Evolutionary conservation across 2,329 filamentous ascomycete species (phyloP).

Genomic region (Bipolaris bicolor): DNA sequence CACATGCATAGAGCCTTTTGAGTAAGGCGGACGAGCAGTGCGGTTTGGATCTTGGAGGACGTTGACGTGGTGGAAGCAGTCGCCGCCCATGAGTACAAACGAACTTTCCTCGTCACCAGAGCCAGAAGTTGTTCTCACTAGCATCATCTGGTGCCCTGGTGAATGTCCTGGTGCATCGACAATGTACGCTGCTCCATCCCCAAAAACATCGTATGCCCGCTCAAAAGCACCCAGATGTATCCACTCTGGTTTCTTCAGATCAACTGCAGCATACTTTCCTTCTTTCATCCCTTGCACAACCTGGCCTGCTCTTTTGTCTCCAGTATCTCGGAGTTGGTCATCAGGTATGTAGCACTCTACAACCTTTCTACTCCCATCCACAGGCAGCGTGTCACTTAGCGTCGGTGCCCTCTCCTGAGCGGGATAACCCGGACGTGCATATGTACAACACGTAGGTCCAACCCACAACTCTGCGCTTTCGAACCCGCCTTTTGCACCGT

Average conservation of each 20-base stretch:
- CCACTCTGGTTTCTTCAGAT: slow-evolving; percentile 40
- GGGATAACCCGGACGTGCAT: slow-evolving; percentile 41
- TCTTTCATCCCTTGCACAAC: slow-evolving; percentile 30
- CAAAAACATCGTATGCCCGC: slow-evolving; percentile 55
- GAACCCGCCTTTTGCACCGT: slow-evolving; percentile 47
- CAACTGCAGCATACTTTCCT: slow-evolving; percentile 38
- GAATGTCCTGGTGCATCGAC: slow-evolving; percentile 61
- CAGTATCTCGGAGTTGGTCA: slow-evolving; percentile 32
- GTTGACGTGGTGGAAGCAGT: slow-evolving; percentile 40
- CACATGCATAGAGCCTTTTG: slow-evolving; percentile 37
- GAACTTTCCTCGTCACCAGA: slow-evolving; percentile 19
- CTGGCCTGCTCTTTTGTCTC: slow-evolving; percentile 34
- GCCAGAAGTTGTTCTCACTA: slow-evolving; percentile 29
- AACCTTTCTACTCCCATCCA: slow-evolving; percentile 53
- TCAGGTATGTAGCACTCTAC: slow-evolving; percentile 37
- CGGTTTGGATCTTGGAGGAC: slow-evolving; percentile 36
- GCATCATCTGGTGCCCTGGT: slow-evolving; percentile 57
- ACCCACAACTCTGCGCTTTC: slow-evolving; percentile 48
- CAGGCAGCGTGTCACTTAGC: slow-evolving; percentile 53
- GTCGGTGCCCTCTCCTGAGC: slow-evolving; percentile 27
- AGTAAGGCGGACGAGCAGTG: slow-evolving; percentile 39
- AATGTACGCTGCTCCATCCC: slow-evolving; percentile 57
- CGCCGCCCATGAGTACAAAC: slow-evolving; percentile 42
- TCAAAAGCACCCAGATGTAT: slow-evolving; percentile 53
- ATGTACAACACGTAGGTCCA: slow-evolving; percentile 44